A percentile compares a stretch with the other conserved stretches of the same genome.
Conservation (phyloP, 2,329 filamentous ascomycete genomes). For the Didymella segeticola region DNA sequence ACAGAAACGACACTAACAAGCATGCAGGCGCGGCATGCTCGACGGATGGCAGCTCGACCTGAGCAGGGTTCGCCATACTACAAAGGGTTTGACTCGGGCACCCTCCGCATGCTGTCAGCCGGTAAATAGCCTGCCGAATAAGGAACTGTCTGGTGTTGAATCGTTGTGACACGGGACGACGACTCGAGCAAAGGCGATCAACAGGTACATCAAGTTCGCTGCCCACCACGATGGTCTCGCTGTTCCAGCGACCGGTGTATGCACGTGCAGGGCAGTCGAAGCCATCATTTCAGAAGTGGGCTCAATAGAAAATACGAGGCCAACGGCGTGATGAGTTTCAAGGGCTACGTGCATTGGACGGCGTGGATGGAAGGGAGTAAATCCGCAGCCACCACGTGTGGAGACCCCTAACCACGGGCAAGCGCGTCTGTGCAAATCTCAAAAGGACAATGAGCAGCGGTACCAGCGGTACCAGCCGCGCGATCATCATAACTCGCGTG, state of each 20-base stretch:
- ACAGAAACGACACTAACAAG: constrained; percentile 17
- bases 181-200: constrained; percentile 11
- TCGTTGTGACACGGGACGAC: constrained; percentile 12
- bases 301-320: not conserved
- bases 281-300: not conserved
- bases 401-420: constrained; percentile 18
- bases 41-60: constrained; percentile 24
- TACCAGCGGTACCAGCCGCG: constrained; percentile 26
- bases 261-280: constrained; percentile 1
- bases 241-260: constrained; percentile 2
- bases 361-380: constrained; percentile 7
- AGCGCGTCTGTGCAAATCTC: constrained; percentile 24
- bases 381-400: constrained; percentile 30
- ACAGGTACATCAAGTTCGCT: not conserved
- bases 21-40: constrained; percentile 26
- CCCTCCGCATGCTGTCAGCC: constrained; percentile 19
- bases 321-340: constrained; percentile 24
- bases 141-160: constrained; percentile 5
- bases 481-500: constrained; percentile 13
- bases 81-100: constrained; percentile 21
- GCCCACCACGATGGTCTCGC: not conserved
- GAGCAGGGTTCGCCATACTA: constrained; percentile 23
- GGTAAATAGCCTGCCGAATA: constrained; percentile 22
- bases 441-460: constrained; percentile 22
- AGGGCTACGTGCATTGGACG: constrained; percentile 9